Evolutionary conservation across 805 yeast species (phyloP), one percentile per base, ranked within the genome.

Genomic region (Kazachstania bromeliacearum): DNA sequence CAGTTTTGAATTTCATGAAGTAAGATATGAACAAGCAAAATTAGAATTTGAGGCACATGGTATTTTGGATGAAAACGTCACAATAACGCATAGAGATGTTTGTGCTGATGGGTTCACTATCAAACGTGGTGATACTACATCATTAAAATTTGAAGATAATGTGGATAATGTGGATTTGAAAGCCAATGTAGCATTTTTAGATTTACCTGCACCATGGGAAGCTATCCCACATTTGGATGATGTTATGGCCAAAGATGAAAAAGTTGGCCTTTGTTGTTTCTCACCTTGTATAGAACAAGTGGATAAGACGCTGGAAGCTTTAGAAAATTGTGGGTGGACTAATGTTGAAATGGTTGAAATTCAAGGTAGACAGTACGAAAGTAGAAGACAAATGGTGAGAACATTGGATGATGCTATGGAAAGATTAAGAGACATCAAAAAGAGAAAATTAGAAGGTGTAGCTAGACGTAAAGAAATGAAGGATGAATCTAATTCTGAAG

Each of bases 201-300:
- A 92, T 56, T 68, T 92, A 33, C 99, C 99, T 3, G 78, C 95
- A 4, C 98, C 99, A 7, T 89, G 97, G 96, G 77, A 76, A 25
- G 98, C 98, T 5, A 81, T 92, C 36, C 85, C 85, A 5, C 79
- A 81, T 58, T 61, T 89, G 31, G 62, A 67, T 9, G 35, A 47
- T 2, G 94, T 82, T 1, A 68, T 83, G 12, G 62, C 81, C 7
- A 57, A 63, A 7, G 62, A 62, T 14, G 64, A 68, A 37, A 66
- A 68, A 19, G 83, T 77, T 16, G 77, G 82, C 3, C 70, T 92
- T 36, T 92, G 99, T 61, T 92, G 98, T 60, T 92, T 92, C 55
- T 84, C 95, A 27, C 99, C 99, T 7, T 92, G 99, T 60, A 83
- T 92, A 33, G 99, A 92, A 61, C 99, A 92, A 63, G 98, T 92